Percentiles rank a stretch among this genome's conserved stretches.
These are phyloP conservation scores for Suhomyces panamericanus DNA, from an alignment of 1,139 yeast species.

Conservation along the genomic window DNA sequence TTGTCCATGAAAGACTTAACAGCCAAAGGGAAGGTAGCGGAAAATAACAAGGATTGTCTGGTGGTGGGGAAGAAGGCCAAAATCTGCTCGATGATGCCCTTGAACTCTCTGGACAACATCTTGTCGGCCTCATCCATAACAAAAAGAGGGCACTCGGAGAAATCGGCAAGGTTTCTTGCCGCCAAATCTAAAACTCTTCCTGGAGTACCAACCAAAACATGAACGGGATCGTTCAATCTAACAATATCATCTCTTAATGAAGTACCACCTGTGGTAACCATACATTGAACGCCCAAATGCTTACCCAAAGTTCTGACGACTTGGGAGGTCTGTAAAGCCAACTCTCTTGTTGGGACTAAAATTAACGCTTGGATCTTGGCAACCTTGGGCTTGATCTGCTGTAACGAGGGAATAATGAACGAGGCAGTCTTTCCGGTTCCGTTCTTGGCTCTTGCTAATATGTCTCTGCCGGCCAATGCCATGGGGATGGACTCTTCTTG, in stretches of 20 bases:
- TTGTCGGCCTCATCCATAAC: slow-evolving; percentile 99
- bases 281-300: slow-evolving; percentile 87
- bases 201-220: slow-evolving; percentile 89
- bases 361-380: slow-evolving; percentile 87
- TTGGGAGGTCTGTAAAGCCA: slow-evolving; percentile 96
- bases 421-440: slow-evolving; percentile 99
- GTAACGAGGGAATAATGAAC: slow-evolving; percentile 84
- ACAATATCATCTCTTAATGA: slow-evolving; percentile 89
- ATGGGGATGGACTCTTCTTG: slow-evolving; percentile 98
- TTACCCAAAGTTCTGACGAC: slow-evolving; percentile 97
- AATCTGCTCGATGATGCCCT: slow-evolving; percentile 84
- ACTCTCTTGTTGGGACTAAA: slow-evolving; percentile 90
- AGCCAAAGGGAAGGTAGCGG: slow-evolving; percentile 94
- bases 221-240: slow-evolving; percentile 90
- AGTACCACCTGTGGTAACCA: slow-evolving; percentile 99
- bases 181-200: slow-evolving; percentile 97
- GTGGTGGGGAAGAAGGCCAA: slow-evolving; percentile 73
- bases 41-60: slow-evolving; percentile 85
- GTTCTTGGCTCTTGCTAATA: slow-evolving; percentile 95
- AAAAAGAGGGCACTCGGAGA: slow-evolving; percentile 83
- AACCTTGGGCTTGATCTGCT: slow-evolving; percentile 78
- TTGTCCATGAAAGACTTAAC: slow-evolving; percentile 92
- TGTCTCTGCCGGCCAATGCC: slow-evolving; percentile 93
- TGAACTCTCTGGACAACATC: slow-evolving; percentile 89
- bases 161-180: slow-evolving; percentile 80